Conservation (phyloP, 2,329 filamentous ascomycete genomes). For the Pseudogymnoascus sp. region DNA sequence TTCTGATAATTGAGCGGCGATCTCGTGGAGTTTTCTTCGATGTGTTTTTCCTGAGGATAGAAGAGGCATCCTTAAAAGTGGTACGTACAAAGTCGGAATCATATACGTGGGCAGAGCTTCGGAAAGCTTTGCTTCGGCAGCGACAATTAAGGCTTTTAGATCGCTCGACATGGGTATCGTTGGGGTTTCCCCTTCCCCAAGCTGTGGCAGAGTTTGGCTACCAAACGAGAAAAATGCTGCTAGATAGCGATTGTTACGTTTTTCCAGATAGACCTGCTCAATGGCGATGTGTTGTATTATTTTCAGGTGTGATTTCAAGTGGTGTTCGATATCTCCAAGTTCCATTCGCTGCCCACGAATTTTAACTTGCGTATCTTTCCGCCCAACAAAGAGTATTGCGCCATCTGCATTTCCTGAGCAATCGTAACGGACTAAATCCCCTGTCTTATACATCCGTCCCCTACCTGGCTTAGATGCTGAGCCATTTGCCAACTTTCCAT, state of each 20-base stretch:
- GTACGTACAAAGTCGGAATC: constrained; percentile 29
- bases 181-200: not conserved
- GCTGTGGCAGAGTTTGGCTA: not conserved
- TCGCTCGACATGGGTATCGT: not conserved
- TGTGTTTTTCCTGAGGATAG: constrained; percentile 27
- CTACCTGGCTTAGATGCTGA: not conserved
- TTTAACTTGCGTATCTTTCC: constrained; percentile 57
- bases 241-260: not conserved
- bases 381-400: constrained; percentile 46
- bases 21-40: constrained; percentile 20
- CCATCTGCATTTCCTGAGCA: constrained; percentile 36
- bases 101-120: constrained; percentile 29
- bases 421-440: constrained; percentile 48
- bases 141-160: not conserved
- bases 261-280: not conserved
- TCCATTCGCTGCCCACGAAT: constrained; percentile 19
- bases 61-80: constrained; percentile 23
- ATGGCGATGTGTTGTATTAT: not conserved
- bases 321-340: constrained; percentile 17
- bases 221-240: not conserved
- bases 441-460: constrained; percentile 42
- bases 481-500: not conserved
- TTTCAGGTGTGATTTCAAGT: not conserved
- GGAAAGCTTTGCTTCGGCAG: not conserved
- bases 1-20: constrained; percentile 26